Percentiles rank a stretch among this genome's conserved stretches.
Evolutionary conservation across 768 basidiomycete genomes (phyloP).

Genomic region (Leccinum aurantiacum): DNA sequence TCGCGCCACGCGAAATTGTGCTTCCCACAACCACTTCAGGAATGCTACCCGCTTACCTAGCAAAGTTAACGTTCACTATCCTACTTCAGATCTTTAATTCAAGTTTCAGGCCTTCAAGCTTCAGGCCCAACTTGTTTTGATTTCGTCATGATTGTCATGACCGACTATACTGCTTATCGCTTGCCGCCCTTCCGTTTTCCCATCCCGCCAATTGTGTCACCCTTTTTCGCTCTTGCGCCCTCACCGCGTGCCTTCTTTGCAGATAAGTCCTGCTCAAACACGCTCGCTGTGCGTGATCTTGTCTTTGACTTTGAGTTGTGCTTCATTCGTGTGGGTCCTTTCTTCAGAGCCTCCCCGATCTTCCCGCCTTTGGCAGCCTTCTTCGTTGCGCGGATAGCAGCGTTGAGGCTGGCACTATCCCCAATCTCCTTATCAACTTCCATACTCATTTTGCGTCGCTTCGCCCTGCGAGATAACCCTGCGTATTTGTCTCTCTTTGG

Average conservation of each 20-base stretch:
- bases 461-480: constrained; percentile 84
- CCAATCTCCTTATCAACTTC: constrained; percentile 72
- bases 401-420: constrained; percentile 54
- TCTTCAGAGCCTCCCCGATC: constrained; percentile 59
- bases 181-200: constrained; percentile 50
- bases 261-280: constrained; percentile 64
- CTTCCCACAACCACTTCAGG: constrained; percentile 23
- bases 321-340: constrained; percentile 32
- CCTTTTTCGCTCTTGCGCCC: constrained; percentile 65
- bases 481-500: constrained; percentile 75
- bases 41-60: not conserved
- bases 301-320: constrained; percentile 35
- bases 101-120: not conserved
- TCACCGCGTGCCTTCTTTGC: constrained; percentile 44
- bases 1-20: constrained; percentile 30
- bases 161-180: constrained; percentile 18
- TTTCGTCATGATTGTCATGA: not conserved
- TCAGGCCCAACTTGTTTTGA: not conserved
- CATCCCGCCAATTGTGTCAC: constrained; percentile 52
- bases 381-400: constrained; percentile 87
- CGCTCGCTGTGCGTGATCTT: constrained; percentile 34
- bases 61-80: not conserved
- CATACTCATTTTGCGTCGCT: constrained; percentile 83
- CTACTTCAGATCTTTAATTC: constrained; percentile 1
- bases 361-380: constrained; percentile 71